Percentiles rank a stretch among this genome's conserved stretches.
Evolutionary conservation across 2,329 filamentous ascomycete species (phyloP).

Genomic region (Knoxdaviesia capensis): DNA sequence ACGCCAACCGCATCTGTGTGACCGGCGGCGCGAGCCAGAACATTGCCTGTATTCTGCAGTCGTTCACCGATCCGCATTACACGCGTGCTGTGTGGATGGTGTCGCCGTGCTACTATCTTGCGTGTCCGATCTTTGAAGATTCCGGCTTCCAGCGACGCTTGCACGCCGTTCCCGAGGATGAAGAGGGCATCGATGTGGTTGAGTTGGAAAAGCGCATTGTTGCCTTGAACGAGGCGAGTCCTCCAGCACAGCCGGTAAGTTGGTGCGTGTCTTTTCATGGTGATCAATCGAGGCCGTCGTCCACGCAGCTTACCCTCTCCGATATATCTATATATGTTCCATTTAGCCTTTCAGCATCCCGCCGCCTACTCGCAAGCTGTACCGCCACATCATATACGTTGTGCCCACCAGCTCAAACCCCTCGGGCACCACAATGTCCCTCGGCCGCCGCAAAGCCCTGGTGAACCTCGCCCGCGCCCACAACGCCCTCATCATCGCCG

Average conservation of each 20-base stretch:
- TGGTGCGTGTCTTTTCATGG: too few relatives aligned
- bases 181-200: slow-evolving; percentile 52
- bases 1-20: slow-evolving; percentile 49
- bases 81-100: slow-evolving; percentile 65
- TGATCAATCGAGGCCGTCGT: too few relatives aligned
- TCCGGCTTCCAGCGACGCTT: slow-evolving; percentile 49
- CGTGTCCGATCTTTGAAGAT: slow-evolving; percentile 70
- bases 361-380: slow-evolving; percentile 50
- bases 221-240: too few relatives aligned
- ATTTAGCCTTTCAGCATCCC: slow-evolving; percentile 29
- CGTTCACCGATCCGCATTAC: slow-evolving; percentile 59
- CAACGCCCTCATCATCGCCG: slow-evolving; percentile 66
- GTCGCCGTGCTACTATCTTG: slow-evolving; percentile 68
- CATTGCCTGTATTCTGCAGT: slow-evolving; percentile 54
- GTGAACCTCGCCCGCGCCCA: slow-evolving; percentile 58
- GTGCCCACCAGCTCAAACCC: slow-evolving; percentile 85
- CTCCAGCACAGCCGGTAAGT: too few relatives aligned
- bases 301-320: too few relatives aligned
- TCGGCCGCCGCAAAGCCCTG: slow-evolving; percentile 43
- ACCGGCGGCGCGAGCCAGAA: slow-evolving; percentile 75
- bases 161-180: slow-evolving; percentile 54
- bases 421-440: slow-evolving; percentile 61
- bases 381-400: slow-evolving; percentile 71
- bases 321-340: too few relatives aligned
- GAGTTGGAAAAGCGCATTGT: slow-evolving; percentile 8